Evolutionary conservation across 1,139 yeast genomes (phyloP).

Genomic region (Pichia sp.): DNA sequence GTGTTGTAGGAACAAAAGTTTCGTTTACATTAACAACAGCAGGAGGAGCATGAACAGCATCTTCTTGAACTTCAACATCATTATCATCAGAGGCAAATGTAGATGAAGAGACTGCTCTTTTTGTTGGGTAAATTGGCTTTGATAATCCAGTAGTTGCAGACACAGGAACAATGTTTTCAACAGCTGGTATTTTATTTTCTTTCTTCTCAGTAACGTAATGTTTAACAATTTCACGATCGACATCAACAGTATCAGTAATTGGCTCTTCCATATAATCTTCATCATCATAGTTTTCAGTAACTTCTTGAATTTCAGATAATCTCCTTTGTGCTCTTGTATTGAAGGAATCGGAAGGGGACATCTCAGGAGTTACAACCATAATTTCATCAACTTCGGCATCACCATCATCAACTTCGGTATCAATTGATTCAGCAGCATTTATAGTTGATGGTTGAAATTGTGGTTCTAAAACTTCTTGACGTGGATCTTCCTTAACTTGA

Average conservation of each 20-base stretch:
- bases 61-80: conserved; percentile 9
- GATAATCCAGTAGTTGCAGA: neutral
- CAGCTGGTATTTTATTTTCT: conserved; percentile 4
- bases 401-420: neutral
- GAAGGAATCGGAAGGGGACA: conserved; percentile 5
- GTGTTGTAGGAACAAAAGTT: neutral
- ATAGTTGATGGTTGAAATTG: no score
- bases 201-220: conserved; percentile 18
- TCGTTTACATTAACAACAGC: neutral
- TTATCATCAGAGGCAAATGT: conserved; percentile 3
- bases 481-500: no score
- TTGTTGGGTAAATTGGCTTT: no score
- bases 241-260: conserved; percentile 5
- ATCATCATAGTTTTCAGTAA: conserved; percentile 26
- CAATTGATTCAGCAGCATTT: no score
- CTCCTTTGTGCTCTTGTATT: conserved; percentile 10
- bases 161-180: neutral
- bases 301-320: conserved; percentile 18
- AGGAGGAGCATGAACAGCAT: conserved; percentile 1
- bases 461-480: no score
- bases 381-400: conserved; percentile 8
- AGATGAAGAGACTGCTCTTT: neutral
- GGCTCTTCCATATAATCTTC: conserved; percentile 8
- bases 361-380: conserved; percentile 6
- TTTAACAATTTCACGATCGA: conserved; percentile 16